Conservation (phyloP, 345 rosid species). For the Streptanthus diversifolius region DNA sequence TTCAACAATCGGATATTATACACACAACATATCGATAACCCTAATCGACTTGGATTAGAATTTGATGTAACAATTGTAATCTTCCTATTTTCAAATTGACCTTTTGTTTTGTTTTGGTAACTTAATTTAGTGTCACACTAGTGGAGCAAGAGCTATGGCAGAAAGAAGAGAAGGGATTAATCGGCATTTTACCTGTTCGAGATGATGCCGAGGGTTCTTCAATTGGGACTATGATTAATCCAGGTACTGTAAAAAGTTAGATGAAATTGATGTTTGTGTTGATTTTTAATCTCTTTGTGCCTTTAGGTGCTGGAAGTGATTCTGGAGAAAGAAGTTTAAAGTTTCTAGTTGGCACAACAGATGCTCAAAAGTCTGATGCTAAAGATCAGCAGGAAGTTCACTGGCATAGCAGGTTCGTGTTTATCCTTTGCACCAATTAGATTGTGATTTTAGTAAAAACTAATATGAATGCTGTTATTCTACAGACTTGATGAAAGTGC, state of each 20-base stretch:
- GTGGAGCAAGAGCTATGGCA: constrained; percentile 99
- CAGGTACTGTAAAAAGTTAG: constrained; percentile 36
- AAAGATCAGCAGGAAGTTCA: constrained; percentile 79
- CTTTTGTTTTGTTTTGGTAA: not conserved
- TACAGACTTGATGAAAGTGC: not conserved
- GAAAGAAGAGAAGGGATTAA: constrained; percentile 91
- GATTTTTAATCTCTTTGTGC: not conserved
- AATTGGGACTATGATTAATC: constrained; percentile 48
- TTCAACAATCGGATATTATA: not conserved
- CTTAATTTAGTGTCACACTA: constrained; percentile 66
- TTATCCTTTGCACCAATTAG: not conserved
- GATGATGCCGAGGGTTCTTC: constrained; percentile 66
- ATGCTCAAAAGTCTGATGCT: constrained; percentile 70
- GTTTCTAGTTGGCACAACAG: constrained; percentile 56
- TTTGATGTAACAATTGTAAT: not conserved
- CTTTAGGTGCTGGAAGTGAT: constrained; percentile 61
- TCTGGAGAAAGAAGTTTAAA: constrained; percentile 58
- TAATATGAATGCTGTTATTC: not conserved
- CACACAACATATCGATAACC: not conserved
- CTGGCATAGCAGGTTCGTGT: constrained; percentile 83
- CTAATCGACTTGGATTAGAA: not conserved
- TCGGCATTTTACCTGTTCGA: constrained; percentile 90
- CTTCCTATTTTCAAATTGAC: not conserved
- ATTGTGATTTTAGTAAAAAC: not conserved
- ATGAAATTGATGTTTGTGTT: not conserved